Conservation (phyloP, 495 filamentous ascomycete species). For the Echria macrotheca region DNA sequence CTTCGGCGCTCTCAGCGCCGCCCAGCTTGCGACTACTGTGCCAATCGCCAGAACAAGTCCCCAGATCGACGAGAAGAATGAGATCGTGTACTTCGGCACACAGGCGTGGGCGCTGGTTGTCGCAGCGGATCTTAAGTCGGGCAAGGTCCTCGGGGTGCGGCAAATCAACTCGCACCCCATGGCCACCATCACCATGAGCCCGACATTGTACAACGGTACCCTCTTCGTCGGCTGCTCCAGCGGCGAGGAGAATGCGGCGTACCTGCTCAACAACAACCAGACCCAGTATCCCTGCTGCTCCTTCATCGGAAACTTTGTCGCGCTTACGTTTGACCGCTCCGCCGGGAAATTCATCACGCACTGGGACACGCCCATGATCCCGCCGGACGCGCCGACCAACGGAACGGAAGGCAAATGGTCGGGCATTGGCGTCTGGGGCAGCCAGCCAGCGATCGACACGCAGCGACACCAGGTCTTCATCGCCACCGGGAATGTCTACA, state of each 20-base stretch:
- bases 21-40: not conserved
- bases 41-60: constrained; percentile 28
- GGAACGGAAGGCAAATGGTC: too few species aligned
- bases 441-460: constrained; percentile 34
- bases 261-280: too few species aligned
- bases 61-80: constrained; percentile 23
- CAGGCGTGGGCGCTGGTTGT: constrained; percentile 27
- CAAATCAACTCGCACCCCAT: constrained; percentile 30
- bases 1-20: constrained; percentile 13
- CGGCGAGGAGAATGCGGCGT: constrained; percentile 15
- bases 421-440: constrained; percentile 32
- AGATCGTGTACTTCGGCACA: constrained; percentile 32
- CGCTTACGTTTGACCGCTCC: constrained; percentile 18
- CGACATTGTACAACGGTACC: constrained; percentile 27
- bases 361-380: constrained; percentile 27
- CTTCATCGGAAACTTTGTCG: constrained; percentile 28
- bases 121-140: constrained; percentile 22
- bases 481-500: constrained; percentile 35
- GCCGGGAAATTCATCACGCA: constrained; percentile 15
- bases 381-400: not conserved
- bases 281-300: constrained; percentile 31
- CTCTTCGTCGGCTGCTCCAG: constrained; percentile 31
- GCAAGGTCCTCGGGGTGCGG: constrained; percentile 13
- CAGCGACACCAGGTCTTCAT: constrained; percentile 28
- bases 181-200: constrained; percentile 28